Base-by-base conservation (phyloP, 495 filamentous ascomycete species). In the Cairneyella variabilis region DNA sequence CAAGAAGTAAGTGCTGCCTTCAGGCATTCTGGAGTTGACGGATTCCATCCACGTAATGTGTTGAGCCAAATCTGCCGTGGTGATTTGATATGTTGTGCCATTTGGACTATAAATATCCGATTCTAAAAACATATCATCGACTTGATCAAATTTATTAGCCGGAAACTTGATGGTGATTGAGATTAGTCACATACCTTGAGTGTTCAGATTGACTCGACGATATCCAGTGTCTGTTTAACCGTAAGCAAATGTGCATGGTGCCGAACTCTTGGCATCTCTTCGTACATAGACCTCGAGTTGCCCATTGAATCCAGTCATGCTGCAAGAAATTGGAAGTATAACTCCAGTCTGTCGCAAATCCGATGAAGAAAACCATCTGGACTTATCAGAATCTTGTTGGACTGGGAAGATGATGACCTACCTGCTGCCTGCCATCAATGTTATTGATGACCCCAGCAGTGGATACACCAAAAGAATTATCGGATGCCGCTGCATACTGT, bases 371-470 rank as follows among this genome's bases (percentile, higher is more conserved):
- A 0, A 73, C 80, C 80, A 83, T 81, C 62, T 84, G 77, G 67
- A 81, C 9, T 36, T 8, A 18, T 54, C 27, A 47, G 42, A 3
- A 8, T n/a, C 10, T 18, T 18, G n/a, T 3, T 47, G 21, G 22
- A 20, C 17, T 4, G 18, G 6, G n/a, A n/a, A n/a, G n/a, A n/a
- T 11, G 25, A 11, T 42, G 18, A 21, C 34, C 20, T 39, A 55
- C 53, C 44, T 55, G 46, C 30, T 51, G 68, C 39, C 80, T 70
- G 25, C 75, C 77, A 42, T 69, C 64, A 51, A 83, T 78, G 53
- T 76, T 71, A 66, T 83, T 85, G 67, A 85, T 82, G 38, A 85
- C 77, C n/a, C 70, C 82, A 44, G 81, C 82, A 14, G 69, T 75
- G 18, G 67, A 65, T 22, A 43, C 51, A 12, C 22, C 44, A 17